Evolutionary conservation across 768 basidiomycete species (phyloP), one percentile per base, ranked within the genome.

Genomic region (Kondoa subrosea): DNA sequence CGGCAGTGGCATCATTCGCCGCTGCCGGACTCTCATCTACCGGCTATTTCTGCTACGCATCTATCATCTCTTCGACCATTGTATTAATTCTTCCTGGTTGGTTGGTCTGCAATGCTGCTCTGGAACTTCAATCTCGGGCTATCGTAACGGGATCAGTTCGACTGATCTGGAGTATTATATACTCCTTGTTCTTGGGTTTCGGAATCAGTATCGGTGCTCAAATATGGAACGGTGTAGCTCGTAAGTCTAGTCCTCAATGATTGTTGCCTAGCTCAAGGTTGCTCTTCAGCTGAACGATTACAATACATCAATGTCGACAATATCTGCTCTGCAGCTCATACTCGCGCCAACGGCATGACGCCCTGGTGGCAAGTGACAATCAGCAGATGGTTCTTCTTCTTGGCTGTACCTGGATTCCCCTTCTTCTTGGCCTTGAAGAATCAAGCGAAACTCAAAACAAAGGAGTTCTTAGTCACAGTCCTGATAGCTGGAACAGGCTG

Each of bases 91-190:
- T 87, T 12, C 81, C 72, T 50, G 72, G 72, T 3, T 71, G 67
- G 71, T 56, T 57, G 4, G 68, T 58, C 4, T 74, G 66, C 73
- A 69, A 80, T 72, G 90, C 86, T 62, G 82, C 85, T 14, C 83
- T 91, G 32, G 89, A 91, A 74, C 78, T 90, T 26, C 83, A 87
- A 68, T 86, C 87, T 1, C 82, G 88, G 21, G 87, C 87, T 70
- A 85, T 92, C 73, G 84, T 89, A 32, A 81, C 87, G 0, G 88
- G 90, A n/a, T 85, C 87, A 14, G 88, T 91, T 33, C 82, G 88
- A 50, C 80, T 91, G 17, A 87, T 87, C 71, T 91, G 87, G 57
- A 69, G 73, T 4, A 73, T 75, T 50, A 76, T 80, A 31, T 91
- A 91, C 60, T 64, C 58, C 17, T 79, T 85, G 21, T 85, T 85